phyloP scores from a whole-genome alignment of 148 eudicot species.

The Rhododendron williamsianum region DNA sequence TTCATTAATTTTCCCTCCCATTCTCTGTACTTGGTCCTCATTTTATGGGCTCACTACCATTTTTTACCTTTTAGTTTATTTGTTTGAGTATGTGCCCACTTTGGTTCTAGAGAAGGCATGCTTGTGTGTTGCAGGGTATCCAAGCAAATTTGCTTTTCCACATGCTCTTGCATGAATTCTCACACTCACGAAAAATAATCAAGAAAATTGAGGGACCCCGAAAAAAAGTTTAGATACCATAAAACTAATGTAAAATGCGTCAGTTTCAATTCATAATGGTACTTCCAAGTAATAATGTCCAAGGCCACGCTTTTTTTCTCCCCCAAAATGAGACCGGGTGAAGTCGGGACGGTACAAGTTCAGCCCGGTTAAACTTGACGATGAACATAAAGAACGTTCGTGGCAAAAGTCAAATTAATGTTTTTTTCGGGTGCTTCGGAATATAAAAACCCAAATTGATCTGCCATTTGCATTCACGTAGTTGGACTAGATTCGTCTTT shows the following conservation, averaged over 20 bases:
- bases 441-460: not conserved
- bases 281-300: not conserved
- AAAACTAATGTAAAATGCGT: not conserved
- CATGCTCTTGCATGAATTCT: slow-evolving; percentile 5
- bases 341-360: not conserved
- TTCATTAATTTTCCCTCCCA: not conserved
- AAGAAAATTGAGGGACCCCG: not conserved
- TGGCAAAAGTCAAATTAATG: not conserved
- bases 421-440: not conserved
- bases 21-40: not conserved
- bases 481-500: not conserved
- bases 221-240: not conserved
- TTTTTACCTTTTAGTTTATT: not conserved
- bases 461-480: not conserved
- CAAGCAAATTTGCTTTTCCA: slow-evolving; percentile 8
- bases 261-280: not conserved
- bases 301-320: not conserved
- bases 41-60: not conserved
- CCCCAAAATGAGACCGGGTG: not conserved
- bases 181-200: not conserved
- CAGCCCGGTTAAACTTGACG: not conserved
- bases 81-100: slow-evolving; percentile 13
- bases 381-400: not conserved
- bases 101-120: slow-evolving; percentile 13
- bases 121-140: not conserved